Evolutionary conservation across 2,329 filamentous ascomycete species (phyloP).

Genomic region (Fusarium fracticaudum): DNA sequence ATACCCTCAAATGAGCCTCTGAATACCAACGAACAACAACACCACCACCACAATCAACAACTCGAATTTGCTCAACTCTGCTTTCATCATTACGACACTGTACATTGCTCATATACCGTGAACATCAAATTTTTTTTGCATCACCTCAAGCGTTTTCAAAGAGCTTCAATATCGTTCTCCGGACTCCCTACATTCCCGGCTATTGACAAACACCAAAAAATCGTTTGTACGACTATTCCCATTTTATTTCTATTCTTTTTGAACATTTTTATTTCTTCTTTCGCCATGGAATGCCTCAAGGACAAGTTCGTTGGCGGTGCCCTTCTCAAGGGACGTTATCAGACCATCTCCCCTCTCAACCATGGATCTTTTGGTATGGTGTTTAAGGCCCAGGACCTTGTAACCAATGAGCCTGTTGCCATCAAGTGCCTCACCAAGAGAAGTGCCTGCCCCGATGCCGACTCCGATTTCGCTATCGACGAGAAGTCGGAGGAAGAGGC

Average conservation of each 20-base stretch:
- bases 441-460: constrained; percentile 67
- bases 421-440: constrained; percentile 97
- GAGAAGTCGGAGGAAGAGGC: constrained; percentile 83
- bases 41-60: constrained; percentile 37
- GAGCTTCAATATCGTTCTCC: constrained; percentile 21
- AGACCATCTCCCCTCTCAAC: constrained; percentile 93
- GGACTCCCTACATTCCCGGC: constrained; percentile 21
- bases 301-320: constrained; percentile 82
- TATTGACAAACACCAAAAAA: constrained; percentile 38
- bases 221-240: constrained; percentile 46
- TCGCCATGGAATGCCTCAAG: constrained; percentile 82
- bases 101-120: constrained; percentile 46
- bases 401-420: constrained; percentile 82
- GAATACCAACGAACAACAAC: constrained; percentile 48
- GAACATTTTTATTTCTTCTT: constrained; percentile 21
- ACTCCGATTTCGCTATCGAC: constrained; percentile 76
- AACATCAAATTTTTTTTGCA: constrained; percentile 28
- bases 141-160: constrained; percentile 29
- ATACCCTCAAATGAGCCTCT: constrained; percentile 55
- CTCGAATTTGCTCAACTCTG: constrained; percentile 39
- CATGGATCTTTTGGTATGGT: constrained; percentile 99
- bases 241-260: constrained; percentile 29
- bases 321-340: constrained; percentile 87
- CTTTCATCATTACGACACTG: constrained; percentile 42
- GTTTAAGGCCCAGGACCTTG: constrained; percentile 85